Evolutionary conservation across 176 grass and related monocot genomes (phyloP).

Genomic region (Eleusine indica): DNA sequence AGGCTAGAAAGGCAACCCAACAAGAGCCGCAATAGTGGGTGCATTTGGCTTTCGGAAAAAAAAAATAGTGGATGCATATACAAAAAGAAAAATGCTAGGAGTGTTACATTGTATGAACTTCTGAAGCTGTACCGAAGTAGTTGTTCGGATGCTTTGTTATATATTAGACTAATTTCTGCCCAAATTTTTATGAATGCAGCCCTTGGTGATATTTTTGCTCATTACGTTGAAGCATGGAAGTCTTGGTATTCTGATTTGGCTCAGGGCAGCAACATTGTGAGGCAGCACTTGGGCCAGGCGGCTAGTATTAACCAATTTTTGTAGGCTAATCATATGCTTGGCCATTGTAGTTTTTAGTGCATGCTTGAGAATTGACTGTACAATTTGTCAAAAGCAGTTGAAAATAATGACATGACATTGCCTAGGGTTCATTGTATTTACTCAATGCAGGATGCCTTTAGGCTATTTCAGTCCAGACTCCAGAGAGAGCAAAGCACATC

Average conservation of each 20-base stretch:
- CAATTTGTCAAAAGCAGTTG: slow-evolving; percentile 41
- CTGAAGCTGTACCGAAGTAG: background rate
- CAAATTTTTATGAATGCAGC: slow-evolving; percentile 55
- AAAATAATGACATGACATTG: slow-evolving; percentile 12
- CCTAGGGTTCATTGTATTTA: slow-evolving; percentile 54
- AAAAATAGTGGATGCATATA: background rate
- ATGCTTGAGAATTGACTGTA: slow-evolving; percentile 43
- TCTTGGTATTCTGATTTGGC: slow-evolving; percentile 76
- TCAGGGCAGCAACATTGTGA: slow-evolving; percentile 52
- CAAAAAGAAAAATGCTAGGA: background rate
- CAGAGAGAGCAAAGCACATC: background rate
- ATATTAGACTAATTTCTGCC: slow-evolving; percentile 5
- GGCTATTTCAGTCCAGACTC: slow-evolving; percentile 13
- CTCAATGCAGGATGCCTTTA: slow-evolving; percentile 49
- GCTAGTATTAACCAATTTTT: slow-evolving; percentile 37
- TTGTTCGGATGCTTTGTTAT: background rate
- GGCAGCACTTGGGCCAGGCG: slow-evolving; percentile 37
- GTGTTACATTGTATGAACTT: background rate
- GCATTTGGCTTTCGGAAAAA: no score
- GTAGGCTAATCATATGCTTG: slow-evolving; percentile 39
- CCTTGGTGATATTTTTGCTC: slow-evolving; percentile 75
- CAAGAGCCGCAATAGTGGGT: background rate
- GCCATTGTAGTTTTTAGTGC: slow-evolving; percentile 27
- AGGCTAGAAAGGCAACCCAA: background rate
- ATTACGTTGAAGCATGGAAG: slow-evolving; percentile 87